These are phyloP conservation scores for Curvularia hawaiiensis DNA, from an alignment of 2,329 filamentous ascomycete genomes.

Conservation along the genomic window DNA sequence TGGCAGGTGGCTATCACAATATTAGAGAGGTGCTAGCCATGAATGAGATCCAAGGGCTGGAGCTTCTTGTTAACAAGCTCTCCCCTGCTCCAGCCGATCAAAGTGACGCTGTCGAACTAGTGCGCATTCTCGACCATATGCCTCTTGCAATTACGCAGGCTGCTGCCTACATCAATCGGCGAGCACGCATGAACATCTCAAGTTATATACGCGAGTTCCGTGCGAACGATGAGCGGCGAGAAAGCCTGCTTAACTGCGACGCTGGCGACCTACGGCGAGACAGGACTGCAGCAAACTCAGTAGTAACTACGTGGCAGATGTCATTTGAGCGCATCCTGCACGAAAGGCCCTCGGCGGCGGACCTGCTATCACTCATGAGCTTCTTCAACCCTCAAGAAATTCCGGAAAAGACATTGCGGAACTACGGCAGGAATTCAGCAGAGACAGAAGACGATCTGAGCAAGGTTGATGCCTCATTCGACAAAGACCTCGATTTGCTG, in stretches of 20 bases:
- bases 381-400: background rate
- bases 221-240: background rate
- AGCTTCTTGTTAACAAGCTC: background rate
- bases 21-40: background rate
- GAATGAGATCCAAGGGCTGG: background rate
- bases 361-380: background rate
- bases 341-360: background rate
- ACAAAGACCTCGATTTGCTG: background rate
- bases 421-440: background rate
- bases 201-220: background rate
- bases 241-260: background rate
- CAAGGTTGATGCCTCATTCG: background rate
- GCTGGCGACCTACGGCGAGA: background rate
- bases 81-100: background rate
- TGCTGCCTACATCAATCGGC: background rate
- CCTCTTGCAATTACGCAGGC: background rate
- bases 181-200: background rate
- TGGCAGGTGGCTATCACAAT: background rate
- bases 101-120: background rate
- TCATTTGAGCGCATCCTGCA: background rate
- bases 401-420: background rate
- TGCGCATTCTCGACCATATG: background rate
- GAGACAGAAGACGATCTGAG: background rate
- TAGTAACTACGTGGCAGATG: background rate
- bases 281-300: background rate